Evolutionary conservation across 371 early-diverging fungal genomes (phyloP), one percentile per base, ranked within the genome.

Genomic region (Mucor ambiguus): DNA sequence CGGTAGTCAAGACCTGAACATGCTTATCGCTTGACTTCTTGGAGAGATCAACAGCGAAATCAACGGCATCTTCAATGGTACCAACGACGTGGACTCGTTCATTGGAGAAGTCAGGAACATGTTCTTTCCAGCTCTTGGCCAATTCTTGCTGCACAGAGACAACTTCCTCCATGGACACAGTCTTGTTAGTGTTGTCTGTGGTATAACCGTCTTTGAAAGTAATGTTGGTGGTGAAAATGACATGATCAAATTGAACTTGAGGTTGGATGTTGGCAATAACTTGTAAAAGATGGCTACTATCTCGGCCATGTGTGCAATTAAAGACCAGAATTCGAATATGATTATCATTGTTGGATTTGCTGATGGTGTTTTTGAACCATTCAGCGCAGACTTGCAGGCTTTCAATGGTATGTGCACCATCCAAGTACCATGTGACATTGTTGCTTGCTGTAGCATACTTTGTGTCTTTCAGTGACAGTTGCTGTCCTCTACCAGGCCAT

Each of bases 381-480:
- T 82, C 80, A 1, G 85, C 87, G 66, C 95, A 95, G 0, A 89
- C 92, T n/a, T 80, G 66, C 30, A 95, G 83, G 72, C 94, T 94
- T 73, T 97, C 98, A 9, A 80, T 74, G 0, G 98, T 98, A 70
- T 98, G 98, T 0, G 98, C 98, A 22, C 98, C 98, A 75, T 98
- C 98, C 46, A 96, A 75, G 73, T 83, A 92, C 90, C 92, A 96
- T 3, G 71, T 83, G 1, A 88, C 70, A 12, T 81, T 74, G 28
- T 76, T 69, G 4, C 84, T 66, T 8, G n/a, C 3, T 16, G 83
- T 63, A 22, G 69, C 74, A 56, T 78, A 80, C 46, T 78, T 81
- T 18, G 84, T 84, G 7, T 76, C 71, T 20, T 59, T 22, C 0
- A 76, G 58, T 10, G 52, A 16, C 7, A 84, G 35, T 37, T 76